phyloP scores from a whole-genome alignment of 257 asterid species.

The Rauvolfia tetraphylla region DNA sequence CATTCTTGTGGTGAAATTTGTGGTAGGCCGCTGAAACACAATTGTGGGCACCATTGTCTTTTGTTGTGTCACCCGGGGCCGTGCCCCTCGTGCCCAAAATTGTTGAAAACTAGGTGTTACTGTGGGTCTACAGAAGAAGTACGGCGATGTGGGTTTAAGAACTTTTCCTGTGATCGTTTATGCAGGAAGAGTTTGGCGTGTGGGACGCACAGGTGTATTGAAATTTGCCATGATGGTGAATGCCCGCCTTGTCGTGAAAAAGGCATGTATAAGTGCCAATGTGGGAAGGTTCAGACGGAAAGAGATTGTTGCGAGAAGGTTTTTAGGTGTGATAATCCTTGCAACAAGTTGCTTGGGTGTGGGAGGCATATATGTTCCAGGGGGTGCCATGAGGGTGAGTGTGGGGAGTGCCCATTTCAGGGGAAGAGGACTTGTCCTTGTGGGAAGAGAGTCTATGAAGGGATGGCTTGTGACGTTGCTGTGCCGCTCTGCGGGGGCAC shows the following conservation, averaged over 20 bases:
- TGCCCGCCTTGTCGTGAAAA: slow-evolving; percentile 60
- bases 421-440: slow-evolving; percentile 93
- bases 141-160: slow-evolving; percentile 80
- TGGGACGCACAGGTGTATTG: slow-evolving; percentile 59
- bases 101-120: slow-evolving; percentile 60
- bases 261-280: slow-evolving; percentile 57
- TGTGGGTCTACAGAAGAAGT: slow-evolving; percentile 77
- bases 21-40: slow-evolving; percentile 55
- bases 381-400: slow-evolving; percentile 81
- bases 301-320: slow-evolving; percentile 70
- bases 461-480: slow-evolving; percentile 75
- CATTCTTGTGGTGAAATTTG: slow-evolving; percentile 95
- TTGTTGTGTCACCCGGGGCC: slow-evolving; percentile 91
- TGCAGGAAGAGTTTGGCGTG: slow-evolving; percentile 62
- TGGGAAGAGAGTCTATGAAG: slow-evolving; percentile 71
- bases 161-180: slow-evolving; percentile 55
- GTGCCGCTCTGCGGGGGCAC: slow-evolving; percentile 77
- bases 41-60: slow-evolving; percentile 81
- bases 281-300: slow-evolving; percentile 63
- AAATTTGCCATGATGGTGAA: slow-evolving; percentile 74
- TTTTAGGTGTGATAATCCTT: slow-evolving; percentile 68
- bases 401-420: slow-evolving; percentile 78
- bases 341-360: slow-evolving; percentile 63
- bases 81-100: slow-evolving; percentile 89
- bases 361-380: slow-evolving; percentile 71